Conservation (phyloP, 2,329 filamentous ascomycete genomes). For the Phyllosticta ampelicida region DNA sequence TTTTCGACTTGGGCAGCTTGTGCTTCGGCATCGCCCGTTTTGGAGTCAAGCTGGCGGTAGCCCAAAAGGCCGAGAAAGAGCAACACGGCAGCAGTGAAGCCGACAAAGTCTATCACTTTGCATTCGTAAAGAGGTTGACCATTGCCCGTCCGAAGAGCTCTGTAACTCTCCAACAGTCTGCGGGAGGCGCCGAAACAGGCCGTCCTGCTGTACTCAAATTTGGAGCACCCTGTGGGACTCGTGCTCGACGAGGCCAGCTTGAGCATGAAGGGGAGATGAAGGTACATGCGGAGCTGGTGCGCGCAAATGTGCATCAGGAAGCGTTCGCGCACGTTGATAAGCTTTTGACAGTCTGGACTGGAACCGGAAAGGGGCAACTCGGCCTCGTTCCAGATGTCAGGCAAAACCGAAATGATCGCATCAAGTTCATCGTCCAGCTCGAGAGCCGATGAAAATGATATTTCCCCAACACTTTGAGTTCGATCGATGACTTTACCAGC, state of each 20-base stretch:
- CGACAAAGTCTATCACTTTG: slow-evolving; percentile 37
- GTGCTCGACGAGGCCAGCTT: slow-evolving; percentile 20
- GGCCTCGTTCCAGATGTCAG: slow-evolving; percentile 30
- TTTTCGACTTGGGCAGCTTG: slow-evolving; percentile 18
- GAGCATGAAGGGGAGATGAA: slow-evolving; percentile 37
- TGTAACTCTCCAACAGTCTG: slow-evolving; percentile 31
- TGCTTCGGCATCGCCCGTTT: background rate
- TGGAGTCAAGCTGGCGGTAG: slow-evolving; percentile 17
- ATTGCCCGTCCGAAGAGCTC: slow-evolving; percentile 24
- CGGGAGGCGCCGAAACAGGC: slow-evolving; percentile 32
- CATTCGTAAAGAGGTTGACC: slow-evolving; percentile 33
- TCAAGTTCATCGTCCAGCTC: slow-evolving; percentile 35
- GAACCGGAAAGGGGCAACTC: slow-evolving; percentile 19
- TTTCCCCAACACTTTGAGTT: slow-evolving; percentile 26
- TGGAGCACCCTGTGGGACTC: slow-evolving; percentile 16
- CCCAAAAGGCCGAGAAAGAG: slow-evolving; percentile 34
- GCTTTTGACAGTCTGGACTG: slow-evolving; percentile 24
- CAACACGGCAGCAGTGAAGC: slow-evolving; percentile 35
- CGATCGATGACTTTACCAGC: slow-evolving; percentile 35
- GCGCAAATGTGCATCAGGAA: slow-evolving; percentile 34
- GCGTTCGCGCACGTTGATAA: slow-evolving; percentile 20
- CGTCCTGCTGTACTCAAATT: slow-evolving; percentile 29
- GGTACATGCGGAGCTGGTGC: slow-evolving; percentile 35
- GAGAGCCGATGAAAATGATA: slow-evolving; percentile 29
- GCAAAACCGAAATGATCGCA: slow-evolving; percentile 25